Percentiles rank a stretch among this genome's conserved stretches.
Conservation (phyloP, 768 basidiomycete species). For the Cytidiella melzeri region DNA sequence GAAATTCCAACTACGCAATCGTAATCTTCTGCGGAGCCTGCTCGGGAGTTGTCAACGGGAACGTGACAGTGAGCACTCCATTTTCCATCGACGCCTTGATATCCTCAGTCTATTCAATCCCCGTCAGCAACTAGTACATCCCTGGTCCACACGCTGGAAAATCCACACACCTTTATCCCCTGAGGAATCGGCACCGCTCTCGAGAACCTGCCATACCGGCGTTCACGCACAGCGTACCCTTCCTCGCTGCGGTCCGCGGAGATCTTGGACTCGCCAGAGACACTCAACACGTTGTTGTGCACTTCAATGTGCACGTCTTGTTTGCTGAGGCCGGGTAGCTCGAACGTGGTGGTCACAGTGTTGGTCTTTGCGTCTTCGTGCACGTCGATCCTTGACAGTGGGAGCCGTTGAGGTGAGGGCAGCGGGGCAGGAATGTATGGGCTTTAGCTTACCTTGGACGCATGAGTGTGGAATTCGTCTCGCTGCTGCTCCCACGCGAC, state of each 20-base stretch:
- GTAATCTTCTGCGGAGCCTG: constrained; percentile 19
- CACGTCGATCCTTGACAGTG: constrained; percentile 55
- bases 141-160: too few species aligned
- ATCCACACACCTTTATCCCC: constrained; percentile 15
- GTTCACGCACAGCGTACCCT: constrained; percentile 30
- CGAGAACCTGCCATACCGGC: constrained; percentile 25
- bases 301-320: constrained; percentile 48
- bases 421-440: too few species aligned
- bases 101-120: constrained; percentile 18
- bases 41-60: constrained; percentile 22
- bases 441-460: constrained; percentile 15
- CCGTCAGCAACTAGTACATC: too few species aligned
- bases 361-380: constrained; percentile 43
- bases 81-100: constrained; percentile 24
- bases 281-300: constrained; percentile 40
- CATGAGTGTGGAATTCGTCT: constrained; percentile 10
- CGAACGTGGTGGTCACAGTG: constrained; percentile 48
- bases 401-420: too few species aligned
- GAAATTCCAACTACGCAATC: constrained; percentile 4
- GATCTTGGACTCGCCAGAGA: constrained; percentile 43
- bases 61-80: constrained; percentile 25
- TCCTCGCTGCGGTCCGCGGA: constrained; percentile 28
- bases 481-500: too few species aligned
- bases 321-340: constrained; percentile 49
- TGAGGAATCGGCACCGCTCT: constrained; percentile 16